Percentiles rank a stretch among this genome's conserved stretches.
Evolutionary conservation across 164 flowering plant genomes (phyloP).

Genomic region (Dillenia suffruticosa): DNA sequence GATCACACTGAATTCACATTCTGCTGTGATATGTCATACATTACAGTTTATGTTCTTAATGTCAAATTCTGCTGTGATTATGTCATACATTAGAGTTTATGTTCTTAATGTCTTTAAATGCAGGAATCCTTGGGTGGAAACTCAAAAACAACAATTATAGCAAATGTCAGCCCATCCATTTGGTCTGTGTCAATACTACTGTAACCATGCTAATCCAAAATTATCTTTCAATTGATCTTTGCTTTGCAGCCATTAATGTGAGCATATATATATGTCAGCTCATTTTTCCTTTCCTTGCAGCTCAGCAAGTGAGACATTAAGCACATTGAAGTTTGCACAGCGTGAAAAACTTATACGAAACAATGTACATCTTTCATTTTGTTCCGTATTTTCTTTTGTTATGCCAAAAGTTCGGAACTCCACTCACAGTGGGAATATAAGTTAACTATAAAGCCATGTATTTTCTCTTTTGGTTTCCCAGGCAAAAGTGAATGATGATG

Average conservation of each 20-base stretch:
- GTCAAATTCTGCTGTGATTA: constrained; percentile 4
- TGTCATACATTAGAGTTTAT: neutral
- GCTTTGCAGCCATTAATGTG: neutral
- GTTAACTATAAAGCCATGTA: neutral
- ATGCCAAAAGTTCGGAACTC: neutral
- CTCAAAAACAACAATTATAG: constrained; percentile 84
- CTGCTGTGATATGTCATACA: neutral
- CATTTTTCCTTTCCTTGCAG: constrained; percentile 39
- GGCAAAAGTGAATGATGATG: constrained; percentile 94
- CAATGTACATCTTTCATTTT: constrained; percentile 46
- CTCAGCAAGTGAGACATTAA: constrained; percentile 74
- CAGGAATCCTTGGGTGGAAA: constrained; percentile 97
- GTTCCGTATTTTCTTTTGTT: neutral
- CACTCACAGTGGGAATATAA: neutral
- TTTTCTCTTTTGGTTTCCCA: constrained; percentile 14
- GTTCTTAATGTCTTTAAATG: constrained; percentile 10
- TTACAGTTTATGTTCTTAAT: neutral
- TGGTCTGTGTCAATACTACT: constrained; percentile 32
- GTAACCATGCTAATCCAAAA: too few relatives aligned
- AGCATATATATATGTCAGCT: neutral
- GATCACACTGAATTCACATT: neutral
- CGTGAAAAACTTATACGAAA: constrained; percentile 92
- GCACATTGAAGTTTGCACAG: constrained; percentile 89
- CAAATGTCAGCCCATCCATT: constrained; percentile 84
- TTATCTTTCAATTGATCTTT: neutral